Base-by-base conservation (phyloP, 2,329 filamentous ascomycete species). In the Exserohilum rostratum region DNA sequence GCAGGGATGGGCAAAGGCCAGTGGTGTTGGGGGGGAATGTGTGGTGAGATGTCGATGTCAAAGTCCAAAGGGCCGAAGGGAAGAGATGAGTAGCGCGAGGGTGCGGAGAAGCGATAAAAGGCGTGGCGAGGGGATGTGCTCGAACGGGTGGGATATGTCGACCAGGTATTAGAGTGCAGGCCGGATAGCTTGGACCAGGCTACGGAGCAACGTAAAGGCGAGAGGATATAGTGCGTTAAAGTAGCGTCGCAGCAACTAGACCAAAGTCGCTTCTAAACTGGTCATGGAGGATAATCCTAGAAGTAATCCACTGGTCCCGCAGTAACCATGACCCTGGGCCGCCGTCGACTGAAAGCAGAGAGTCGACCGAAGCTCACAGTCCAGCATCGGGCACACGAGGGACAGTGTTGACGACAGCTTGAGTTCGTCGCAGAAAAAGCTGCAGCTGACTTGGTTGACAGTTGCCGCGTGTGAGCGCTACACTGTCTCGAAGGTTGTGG, bases 61-160 rank as follows among this genome's bases (percentile, higher is more conserved):
- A 58, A 59, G 58, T 42, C 53, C 57, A 51, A 61, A 50, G 58
- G 58, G 58, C 46, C 55, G 57, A 56, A 61, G 57, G 22, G 54
- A 60, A 58, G 53, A 55, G 53, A 40, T 53, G 39, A 54, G 60
- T 52, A 55, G 62, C 58, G 58, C 58, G 60, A 58, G 55, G 54
- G 64, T 66, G 65, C 58, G 58, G 61, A 65, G 60, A 55, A 57
- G 30, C 15, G 58, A 61, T 58, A 58, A 55, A 57, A 66, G 62
- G 60, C 62, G 62, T 53, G 61, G 61, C 58, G 66, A 69, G 45
- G 61, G 57, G 68, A 70, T 69, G 65, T 68, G 58, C 65, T 69
- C 30, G 68, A 64, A 70, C 66, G 69, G 69, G 70, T 58, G 64
- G 65, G 66, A 69, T 70, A 65, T 69, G 62, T 59, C 65, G 67